These are phyloP conservation scores for Chamaenerion angustifolium DNA, from an alignment of 345 rosid genomes.

Conservation along the genomic window DNA sequence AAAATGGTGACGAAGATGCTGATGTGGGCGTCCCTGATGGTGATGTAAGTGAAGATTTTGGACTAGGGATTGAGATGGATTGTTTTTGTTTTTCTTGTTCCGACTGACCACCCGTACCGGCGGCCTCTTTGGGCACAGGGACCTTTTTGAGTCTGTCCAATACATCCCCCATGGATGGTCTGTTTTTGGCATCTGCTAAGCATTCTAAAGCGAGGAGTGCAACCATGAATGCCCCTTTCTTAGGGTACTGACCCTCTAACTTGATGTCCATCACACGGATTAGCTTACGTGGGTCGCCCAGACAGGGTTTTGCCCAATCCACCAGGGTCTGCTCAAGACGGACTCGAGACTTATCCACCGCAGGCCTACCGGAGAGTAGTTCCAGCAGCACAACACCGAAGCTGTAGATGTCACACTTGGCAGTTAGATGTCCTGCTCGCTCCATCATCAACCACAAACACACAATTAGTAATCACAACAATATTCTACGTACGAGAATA, in stretches of 20 bases:
- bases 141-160: conserved; percentile 25
- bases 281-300: conserved; percentile 41
- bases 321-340: conserved; percentile 51
- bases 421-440: conserved; percentile 38
- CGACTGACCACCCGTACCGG: neutral
- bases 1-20: neutral
- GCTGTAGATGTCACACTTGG: conserved; percentile 59
- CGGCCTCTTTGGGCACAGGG: conserved; percentile 8
- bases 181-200: conserved; percentile 36
- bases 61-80: too few species aligned
- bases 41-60: conserved; percentile 2
- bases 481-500: too few species aligned
- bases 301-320: conserved; percentile 59
- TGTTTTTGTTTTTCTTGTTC: too few species aligned
- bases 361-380: conserved; percentile 38
- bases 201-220: conserved; percentile 47
- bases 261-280: conserved; percentile 63
- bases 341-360: conserved; percentile 28
- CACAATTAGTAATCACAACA: too few species aligned
- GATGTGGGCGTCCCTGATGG: conserved; percentile 6
- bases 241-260: conserved; percentile 54
- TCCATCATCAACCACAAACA: too few species aligned
- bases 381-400: conserved; percentile 59
- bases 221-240: conserved; percentile 37
- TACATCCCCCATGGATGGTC: conserved; percentile 55